Base-by-base conservation (phyloP, 306 rosid species). In the Glycine soja region DNA sequence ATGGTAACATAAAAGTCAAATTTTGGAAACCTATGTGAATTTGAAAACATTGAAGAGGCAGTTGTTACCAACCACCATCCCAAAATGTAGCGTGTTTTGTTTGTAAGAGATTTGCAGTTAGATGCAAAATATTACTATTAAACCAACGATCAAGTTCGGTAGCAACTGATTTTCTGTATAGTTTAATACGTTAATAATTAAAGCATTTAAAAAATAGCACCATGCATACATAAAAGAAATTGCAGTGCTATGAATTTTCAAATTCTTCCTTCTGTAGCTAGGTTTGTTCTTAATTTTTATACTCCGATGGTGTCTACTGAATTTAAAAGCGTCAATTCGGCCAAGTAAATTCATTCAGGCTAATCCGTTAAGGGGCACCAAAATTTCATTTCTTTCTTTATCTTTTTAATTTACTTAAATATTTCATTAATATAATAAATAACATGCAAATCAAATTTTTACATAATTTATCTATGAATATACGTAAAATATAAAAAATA, bases 51-150 rank as follows among this genome's bases (percentile, higher is more conserved):
- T 45, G 30, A 36, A 74, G 70, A 32, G 13, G 11, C 7, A 56
- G 53, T 40, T 76, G 72, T 42, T 43, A 34, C 38, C 53, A 50
- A 30, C 56, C 65, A 50, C 63, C 63, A 2, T 76, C 46, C 58
- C 6, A 46, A 45, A 82, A 75, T 70, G 52, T 67, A 61, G 38
- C 14, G 14, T 79, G 70, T 61, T 64, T 43, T 58, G 18, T 68
- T 45, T 36, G 78, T 4, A 66, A 67, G 50, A 30, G 45, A 64
- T 58, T 81, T 79, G 67, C 19, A 13, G 70, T 78, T 72, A 8
- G 70, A 62, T 72, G 65, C 81, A 73, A 66, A 43, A 45, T 53
- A 40, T 77, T 64, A 42, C 15, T 12, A 42, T 81, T 64, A 57
- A 51, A 61, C 53, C 30, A 24, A 24, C 68, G 59, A 30, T 40